phyloP scores from a whole-genome alignment of 1,284 basidiomycete species.

The Volvariella volvacea region DNA sequence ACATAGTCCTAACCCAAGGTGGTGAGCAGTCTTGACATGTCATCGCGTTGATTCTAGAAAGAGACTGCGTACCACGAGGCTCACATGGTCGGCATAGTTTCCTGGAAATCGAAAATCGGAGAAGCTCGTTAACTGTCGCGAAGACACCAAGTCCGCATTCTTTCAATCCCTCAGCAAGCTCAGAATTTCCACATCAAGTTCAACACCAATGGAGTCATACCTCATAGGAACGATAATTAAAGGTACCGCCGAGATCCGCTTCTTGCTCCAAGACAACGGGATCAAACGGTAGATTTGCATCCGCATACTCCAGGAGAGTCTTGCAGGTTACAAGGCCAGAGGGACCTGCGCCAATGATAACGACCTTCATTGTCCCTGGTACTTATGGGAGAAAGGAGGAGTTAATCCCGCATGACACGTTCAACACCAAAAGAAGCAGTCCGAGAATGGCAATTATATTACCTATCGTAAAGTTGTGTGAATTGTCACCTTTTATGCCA shows the following conservation, averaged over 20 bases:
- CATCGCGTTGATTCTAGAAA: not conserved
- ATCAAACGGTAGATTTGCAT: conserved; percentile 34
- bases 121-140: conserved; percentile 59
- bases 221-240: conserved; percentile 38
- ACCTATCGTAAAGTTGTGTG: no score
- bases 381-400: no score
- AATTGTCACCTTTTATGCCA: no score
- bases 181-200: not conserved
- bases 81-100: conserved; percentile 50
- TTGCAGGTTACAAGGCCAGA: conserved; percentile 57
- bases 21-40: not conserved
- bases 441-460: no score
- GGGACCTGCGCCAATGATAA: conserved; percentile 48
- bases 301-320: conserved; percentile 40
- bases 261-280: conserved; percentile 56
- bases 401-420: no score
- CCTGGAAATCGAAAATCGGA: conserved; percentile 55
- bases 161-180: conserved; percentile 18
- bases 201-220: conserved; percentile 13
- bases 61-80: conserved; percentile 32
- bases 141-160: conserved; percentile 52
- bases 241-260: conserved; percentile 57
- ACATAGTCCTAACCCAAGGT: conserved; percentile 40
- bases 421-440: no score
- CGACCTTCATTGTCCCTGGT: conserved; percentile 24